Base-by-base conservation (phyloP, 2,329 filamentous ascomycete species). In the Hyphodiscus sp. region DNA sequence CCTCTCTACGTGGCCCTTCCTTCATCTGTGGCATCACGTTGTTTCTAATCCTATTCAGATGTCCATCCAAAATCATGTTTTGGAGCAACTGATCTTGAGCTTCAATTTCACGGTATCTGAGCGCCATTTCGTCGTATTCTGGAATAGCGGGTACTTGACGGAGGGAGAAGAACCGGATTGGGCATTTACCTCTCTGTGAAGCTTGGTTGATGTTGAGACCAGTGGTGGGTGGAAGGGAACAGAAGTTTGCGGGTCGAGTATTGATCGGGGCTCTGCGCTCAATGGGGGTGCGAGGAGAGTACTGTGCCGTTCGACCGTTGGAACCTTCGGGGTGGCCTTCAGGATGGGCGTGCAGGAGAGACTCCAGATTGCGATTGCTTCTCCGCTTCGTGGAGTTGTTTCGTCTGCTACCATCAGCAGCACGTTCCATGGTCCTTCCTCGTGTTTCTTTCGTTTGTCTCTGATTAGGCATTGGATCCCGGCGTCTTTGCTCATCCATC, bases 1-100 rank as follows among this genome's bases (percentile, higher is more conserved):
- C 33, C 33, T 38, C 33, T 10, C 16, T 38, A 4, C 33, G 5
- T 15, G 33, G 33, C 33, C 33, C 33, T n/a, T 38, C 33, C 4
- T n/a, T 38, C 11, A 38, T 2, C 4, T 13, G 33, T n/a, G 16
- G 16, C 33, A 10, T 13, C 11, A 38, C 33, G 13, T 15, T n/a
- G 4, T 47, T n/a, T 3, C 50, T 29, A 13, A 52, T 49, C 26
- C 20, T 45, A 10, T 52, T 38, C 2, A 52, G 1, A 41, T 56
- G 53, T 13, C 19, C 44, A 1, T 56, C 50, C 11, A 56, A 18
- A 7, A 56, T 50, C 7, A 8, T 47, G 5, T 43, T 8, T n/a
- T 13, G 20, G 3, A 30, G 5, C 33, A 38, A 38, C 33, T 6
- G 2, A 38, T 5, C 33, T 38, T 38, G 11, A 13, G 2, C 33